Evolutionary conservation across 306 rosid species (phyloP), one percentile per base, ranked within the genome.

Genomic region (Pyrus betulifolia): DNA sequence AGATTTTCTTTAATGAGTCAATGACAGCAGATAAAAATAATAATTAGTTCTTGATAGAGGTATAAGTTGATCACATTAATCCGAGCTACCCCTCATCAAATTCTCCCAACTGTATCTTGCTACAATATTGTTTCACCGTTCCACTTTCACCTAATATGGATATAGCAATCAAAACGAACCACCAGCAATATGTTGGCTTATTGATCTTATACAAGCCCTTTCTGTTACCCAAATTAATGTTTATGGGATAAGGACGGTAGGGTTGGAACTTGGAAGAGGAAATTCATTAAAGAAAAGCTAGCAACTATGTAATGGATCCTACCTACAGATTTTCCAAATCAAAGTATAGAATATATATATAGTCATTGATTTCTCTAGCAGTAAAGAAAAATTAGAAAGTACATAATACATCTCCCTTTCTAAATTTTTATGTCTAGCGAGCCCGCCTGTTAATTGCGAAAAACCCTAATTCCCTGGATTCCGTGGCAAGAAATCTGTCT

Each of bases 381-480:
- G 14, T 46, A 46, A 46, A 46, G 51, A 45, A 15, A 46, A 46
- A 4, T 13, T 13, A 46, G 19, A 46, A 4, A 46, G 19, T 46
- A 46, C 14, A 49, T 1, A 49, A 49, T 49, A 49, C 55, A 15
- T 49, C 19, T 1, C 2, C 40, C 49, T 19, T 65, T 33, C 10
- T 33, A 28, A 33, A 9, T 8, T 35, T 63, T 23, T 60, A 60
- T 10, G 2, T 27, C 23, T 65, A 63, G 68, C 70, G 35, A 17
- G 14, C 38, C 68, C 40, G 15, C 67, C 22, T 28, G 4, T 40
- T 25, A 62, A 62, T 14, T 9, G 19, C 67, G 4, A 21, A 22
- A 58, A 46, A 14, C 54, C 54, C 54, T 15, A 49, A 49, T 23
- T 61, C 67, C 78, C 85, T 85, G 96, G 90, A 44, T 77, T 82